phyloP scores from a whole-genome alignment of 2,329 filamentous ascomycete genomes.

The Alternaria conjuncta region DNA sequence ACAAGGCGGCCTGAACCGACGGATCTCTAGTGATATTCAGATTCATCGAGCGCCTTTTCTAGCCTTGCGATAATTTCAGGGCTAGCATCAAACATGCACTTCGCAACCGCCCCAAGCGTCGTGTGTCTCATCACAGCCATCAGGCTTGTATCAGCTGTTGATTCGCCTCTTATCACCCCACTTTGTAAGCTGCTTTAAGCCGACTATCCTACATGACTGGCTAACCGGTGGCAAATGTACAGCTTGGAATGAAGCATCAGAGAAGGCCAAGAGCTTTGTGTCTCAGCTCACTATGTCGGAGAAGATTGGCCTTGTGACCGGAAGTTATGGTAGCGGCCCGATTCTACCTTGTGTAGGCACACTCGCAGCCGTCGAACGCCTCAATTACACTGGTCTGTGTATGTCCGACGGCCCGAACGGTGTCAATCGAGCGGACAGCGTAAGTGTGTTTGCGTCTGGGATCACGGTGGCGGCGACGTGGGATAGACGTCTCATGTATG shows the following conservation, averaged over 20 bases:
- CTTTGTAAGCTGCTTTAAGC: neutral
- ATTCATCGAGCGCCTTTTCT: neutral
- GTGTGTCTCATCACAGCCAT: neutral
- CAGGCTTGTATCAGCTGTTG: neutral
- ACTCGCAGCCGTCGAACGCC: conserved; percentile 44
- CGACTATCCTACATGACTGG: neutral
- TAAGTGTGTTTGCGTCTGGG: conserved; percentile 48
- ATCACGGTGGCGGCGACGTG: conserved; percentile 50
- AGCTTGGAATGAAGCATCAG: neutral
- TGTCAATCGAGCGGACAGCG: conserved; percentile 36
- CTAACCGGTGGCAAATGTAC: neutral
- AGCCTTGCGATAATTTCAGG: neutral
- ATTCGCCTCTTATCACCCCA: neutral
- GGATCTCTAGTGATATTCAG: neutral
- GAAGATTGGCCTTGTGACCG: neutral
- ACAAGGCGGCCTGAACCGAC: neutral
- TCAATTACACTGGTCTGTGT: conserved; percentile 51
- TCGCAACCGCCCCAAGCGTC: neutral
- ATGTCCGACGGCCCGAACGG: conserved; percentile 49
- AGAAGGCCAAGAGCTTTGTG: neutral
- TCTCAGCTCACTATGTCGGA: neutral
- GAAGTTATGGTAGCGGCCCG: neutral
- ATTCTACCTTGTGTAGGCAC: conserved; percentile 41
- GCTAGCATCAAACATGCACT: neutral
- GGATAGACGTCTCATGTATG: conserved; percentile 45